These are phyloP conservation scores for Hypericum androsaemum DNA, from an alignment of 345 rosid genomes.

Conservation along the genomic window DNA sequence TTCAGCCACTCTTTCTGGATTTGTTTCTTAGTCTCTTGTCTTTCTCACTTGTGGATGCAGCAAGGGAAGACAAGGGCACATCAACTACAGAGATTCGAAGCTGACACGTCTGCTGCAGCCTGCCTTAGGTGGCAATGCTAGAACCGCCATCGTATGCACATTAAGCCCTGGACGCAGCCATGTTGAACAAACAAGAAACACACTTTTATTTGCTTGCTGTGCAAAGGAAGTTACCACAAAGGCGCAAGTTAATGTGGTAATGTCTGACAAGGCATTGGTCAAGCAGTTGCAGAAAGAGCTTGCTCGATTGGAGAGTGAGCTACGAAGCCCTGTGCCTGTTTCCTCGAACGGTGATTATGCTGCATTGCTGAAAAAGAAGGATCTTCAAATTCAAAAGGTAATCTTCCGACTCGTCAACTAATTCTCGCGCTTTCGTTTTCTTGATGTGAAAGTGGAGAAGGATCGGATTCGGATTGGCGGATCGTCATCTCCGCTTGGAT, in stretches of 20 bases:
- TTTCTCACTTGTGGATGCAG: slow-evolving; percentile 33
- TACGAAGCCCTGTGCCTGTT: slow-evolving; percentile 57
- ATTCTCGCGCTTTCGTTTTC: too few relatives aligned
- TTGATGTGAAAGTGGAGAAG: background rate
- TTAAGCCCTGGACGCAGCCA: slow-evolving; percentile 94
- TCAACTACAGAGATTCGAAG: slow-evolving; percentile 95
- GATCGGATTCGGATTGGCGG: background rate
- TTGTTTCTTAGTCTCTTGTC: too few relatives aligned
- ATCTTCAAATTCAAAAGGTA: slow-evolving; percentile 90
- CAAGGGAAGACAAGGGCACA: slow-evolving; percentile 86
- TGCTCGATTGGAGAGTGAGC: slow-evolving; percentile 88
- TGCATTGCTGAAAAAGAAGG: slow-evolving; percentile 66
- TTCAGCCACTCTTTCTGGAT: too few relatives aligned
- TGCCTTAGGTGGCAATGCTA: slow-evolving; percentile 93
- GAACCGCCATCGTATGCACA: slow-evolving; percentile 92
- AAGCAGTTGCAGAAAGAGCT: slow-evolving; percentile 86
- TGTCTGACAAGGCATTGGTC: slow-evolving; percentile 98
- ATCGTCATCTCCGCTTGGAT: background rate
- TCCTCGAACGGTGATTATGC: slow-evolving; percentile 50
- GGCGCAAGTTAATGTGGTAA: slow-evolving; percentile 93
- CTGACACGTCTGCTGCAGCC: slow-evolving; percentile 90
- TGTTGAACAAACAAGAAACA: slow-evolving; percentile 96
- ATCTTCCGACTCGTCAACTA: too few relatives aligned
- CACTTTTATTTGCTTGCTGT: slow-evolving; percentile 91
- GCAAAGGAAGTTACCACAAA: slow-evolving; percentile 96